Base-by-base conservation (phyloP, 2,329 filamentous ascomycete species). In the Beauveria medogensis region DNA sequence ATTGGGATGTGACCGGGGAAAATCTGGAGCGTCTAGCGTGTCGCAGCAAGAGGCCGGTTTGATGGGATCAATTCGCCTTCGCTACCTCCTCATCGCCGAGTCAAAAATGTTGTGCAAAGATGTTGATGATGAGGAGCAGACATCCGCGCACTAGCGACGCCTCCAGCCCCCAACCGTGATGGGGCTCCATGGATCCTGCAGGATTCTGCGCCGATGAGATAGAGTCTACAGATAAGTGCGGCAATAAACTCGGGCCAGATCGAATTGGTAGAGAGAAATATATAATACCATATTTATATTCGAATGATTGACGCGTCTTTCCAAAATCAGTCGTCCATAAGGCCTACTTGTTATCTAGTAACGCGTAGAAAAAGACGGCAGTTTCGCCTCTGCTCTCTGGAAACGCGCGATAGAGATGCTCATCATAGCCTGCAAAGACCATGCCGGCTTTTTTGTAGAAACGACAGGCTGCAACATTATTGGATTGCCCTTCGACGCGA, bases 381-480 rank as follows among this genome's bases (percentile, higher is more conserved):
- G 52, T 61, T 16, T 66, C 64, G 20, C 55, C 30, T 30, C 50
- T 54, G 30, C 61, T 59, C 24, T 61, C 56, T 0, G 61, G 41
- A 20, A 65, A 63, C 1, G 58, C 62, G 24, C 26, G 54, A 48
- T 65, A 66, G 5, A 66, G n/a, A 47, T 61, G 61, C 47, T 66
- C 62, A 50, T 66, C 64, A 9, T 66, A 65, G 2, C 64, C 64
- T 1, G 59, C 64, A 62, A 66, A 66, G 20, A 53, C 47, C 30
- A 66, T 53, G n/a, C 64, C 64, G 2, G 44, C 60, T 9, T 59
- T 62, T 44, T 63, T 65, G 22, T 65, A 66, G 46, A 66, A 65
- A 3, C 51, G 47, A 18, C 62, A 66, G 7, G 64, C 64, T 2
- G 61, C 30, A 34, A 64, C 47, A 54, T 65, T 66, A 43, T 66